Conservation (phyloP, 345 rosid genomes). For the Lenwebbia sp. region DNA sequence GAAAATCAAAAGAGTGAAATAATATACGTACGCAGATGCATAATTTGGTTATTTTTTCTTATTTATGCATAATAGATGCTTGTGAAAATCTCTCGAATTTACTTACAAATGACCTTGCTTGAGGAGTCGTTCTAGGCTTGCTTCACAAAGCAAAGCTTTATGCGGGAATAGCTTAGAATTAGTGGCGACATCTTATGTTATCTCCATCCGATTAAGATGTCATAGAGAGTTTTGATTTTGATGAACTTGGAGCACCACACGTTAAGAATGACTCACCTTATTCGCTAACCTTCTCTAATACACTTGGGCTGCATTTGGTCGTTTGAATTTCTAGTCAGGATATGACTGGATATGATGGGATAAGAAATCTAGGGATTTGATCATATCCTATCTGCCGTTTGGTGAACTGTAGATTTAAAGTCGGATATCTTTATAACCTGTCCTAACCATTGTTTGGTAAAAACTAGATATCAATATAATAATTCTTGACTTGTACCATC, state of each 20-base stretch:
- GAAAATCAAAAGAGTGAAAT: neutral
- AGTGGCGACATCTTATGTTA: neutral
- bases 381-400: too few species aligned
- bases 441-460: too few species aligned
- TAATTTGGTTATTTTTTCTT: neutral
- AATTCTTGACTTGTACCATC: too few species aligned
- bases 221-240: neutral
- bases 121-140: neutral
- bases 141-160: neutral
- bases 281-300: neutral
- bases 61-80: neutral
- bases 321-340: too few species aligned
- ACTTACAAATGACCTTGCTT: neutral
- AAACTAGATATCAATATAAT: too few species aligned
- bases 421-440: too few species aligned
- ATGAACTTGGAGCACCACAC: neutral
- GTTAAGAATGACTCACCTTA: neutral
- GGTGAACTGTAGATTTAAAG: too few species aligned
- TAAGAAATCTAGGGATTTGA: too few species aligned
- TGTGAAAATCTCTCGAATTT: neutral
- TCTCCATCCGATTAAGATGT: neutral
- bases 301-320: too few species aligned
- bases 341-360: too few species aligned
- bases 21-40: neutral
- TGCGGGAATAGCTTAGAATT: neutral